These are phyloP conservation scores for Massarina eburnea DNA, from an alignment of 2,329 filamentous ascomycete genomes.

Conservation along the genomic window DNA sequence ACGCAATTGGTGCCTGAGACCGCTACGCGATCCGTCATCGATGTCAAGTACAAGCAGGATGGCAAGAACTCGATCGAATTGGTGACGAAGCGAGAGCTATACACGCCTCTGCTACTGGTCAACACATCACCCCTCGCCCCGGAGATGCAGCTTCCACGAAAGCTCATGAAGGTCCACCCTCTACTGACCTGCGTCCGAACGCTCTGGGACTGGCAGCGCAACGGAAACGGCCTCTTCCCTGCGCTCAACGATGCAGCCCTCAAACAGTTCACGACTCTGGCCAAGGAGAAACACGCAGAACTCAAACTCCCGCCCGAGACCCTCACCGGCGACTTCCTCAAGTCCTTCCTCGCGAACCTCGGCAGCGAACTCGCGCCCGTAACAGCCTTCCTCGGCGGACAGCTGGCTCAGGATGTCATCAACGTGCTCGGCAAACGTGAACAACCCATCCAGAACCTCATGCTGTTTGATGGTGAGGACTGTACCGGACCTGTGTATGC, in stretches of 20 bases:
- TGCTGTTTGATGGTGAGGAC: constrained; percentile 84
- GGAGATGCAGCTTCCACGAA: constrained; percentile 70
- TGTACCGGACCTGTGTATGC: constrained; percentile 80
- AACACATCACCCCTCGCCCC: constrained; percentile 71
- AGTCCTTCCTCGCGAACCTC: constrained; percentile 84
- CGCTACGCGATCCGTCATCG: constrained; percentile 73
- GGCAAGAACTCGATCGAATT: constrained; percentile 74
- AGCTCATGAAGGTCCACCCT: constrained; percentile 75
- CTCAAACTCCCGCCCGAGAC: constrained; percentile 51
- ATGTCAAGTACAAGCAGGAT: constrained; percentile 61
- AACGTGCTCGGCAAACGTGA: constrained; percentile 89
- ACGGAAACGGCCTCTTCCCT: constrained; percentile 46
- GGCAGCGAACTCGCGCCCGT: constrained; percentile 83
- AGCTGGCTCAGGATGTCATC: constrained; percentile 94
- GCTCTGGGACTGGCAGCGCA: constrained; percentile 81
- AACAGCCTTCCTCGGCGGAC: constrained; percentile 83
- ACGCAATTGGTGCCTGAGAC: constrained; percentile 66
- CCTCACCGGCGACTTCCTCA: constrained; percentile 64
- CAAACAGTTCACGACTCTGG: constrained; percentile 73
- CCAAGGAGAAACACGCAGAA: constrained; percentile 75
- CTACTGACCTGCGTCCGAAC: constrained; percentile 84
- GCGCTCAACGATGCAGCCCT: constrained; percentile 63
- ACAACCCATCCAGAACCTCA: constrained; percentile 93
- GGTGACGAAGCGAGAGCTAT: constrained; percentile 88
- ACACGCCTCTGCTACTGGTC: constrained; percentile 84